Conservation (phyloP, 768 basidiomycete species). For the Krasilnikovozyma curviuscula region DNA sequence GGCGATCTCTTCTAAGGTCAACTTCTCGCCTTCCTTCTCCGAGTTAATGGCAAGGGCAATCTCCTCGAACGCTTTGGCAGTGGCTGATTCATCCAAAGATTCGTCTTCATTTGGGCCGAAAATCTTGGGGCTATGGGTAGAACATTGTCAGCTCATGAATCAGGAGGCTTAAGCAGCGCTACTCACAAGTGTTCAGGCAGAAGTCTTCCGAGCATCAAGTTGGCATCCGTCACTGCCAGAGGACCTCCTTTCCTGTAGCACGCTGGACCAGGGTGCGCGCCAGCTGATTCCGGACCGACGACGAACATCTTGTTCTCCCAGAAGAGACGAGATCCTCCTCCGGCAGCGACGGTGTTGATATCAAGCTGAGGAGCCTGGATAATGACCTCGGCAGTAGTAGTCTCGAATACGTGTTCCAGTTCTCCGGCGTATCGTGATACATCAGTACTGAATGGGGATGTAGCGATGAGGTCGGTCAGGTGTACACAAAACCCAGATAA, state of each 20-base stretch:
- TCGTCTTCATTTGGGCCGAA: slow-evolving; percentile 15
- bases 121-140: slow-evolving; percentile 12
- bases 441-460: slow-evolving; percentile 10
- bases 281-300: slow-evolving; percentile 81
- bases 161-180: too few relatives aligned
- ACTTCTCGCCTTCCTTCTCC: slow-evolving; percentile 1
- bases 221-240: slow-evolving; percentile 80
- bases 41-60: slow-evolving; percentile 14
- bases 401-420: too few relatives aligned
- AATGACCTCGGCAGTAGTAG: too few relatives aligned
- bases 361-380: too few relatives aligned
- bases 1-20: slow-evolving; percentile 16
- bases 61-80: slow-evolving; percentile 6
- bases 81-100: slow-evolving; percentile 11
- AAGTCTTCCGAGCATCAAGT: slow-evolving; percentile 69
- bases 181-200: too few relatives aligned
- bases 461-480: not conserved
- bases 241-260: slow-evolving; percentile 90
- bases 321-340: slow-evolving; percentile 73
- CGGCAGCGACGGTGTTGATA: slow-evolving; percentile 75
- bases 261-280: slow-evolving; percentile 79
- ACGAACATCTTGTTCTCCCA: slow-evolving; percentile 80
- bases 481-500: too few relatives aligned
- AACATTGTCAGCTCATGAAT: too few relatives aligned
- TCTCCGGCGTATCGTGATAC: too few relatives aligned